Percentiles rank a stretch among this genome's conserved stretches.
Conservation (phyloP, 2,329 filamentous ascomycete genomes). For the Fusarium sp. region DNA sequence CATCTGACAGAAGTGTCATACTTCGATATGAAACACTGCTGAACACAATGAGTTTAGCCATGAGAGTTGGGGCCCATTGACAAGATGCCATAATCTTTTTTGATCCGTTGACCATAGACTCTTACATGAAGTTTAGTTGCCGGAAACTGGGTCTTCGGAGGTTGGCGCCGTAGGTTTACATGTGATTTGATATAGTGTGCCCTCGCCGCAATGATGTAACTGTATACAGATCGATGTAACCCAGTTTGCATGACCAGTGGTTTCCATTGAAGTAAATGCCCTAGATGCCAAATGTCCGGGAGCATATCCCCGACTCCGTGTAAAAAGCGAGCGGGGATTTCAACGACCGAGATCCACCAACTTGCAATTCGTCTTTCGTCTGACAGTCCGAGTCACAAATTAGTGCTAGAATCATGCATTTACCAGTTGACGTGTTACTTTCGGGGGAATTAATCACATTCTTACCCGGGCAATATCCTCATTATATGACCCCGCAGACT, state of each 20-base stretch:
- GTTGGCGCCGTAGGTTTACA: too few species aligned
- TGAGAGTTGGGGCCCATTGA: too few species aligned
- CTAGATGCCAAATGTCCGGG: slow-evolving; percentile 11
- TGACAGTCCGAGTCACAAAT: neutral
- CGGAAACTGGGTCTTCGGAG: too few species aligned
- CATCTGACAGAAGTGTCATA: too few species aligned
- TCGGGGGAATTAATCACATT: neutral
- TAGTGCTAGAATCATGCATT: neutral
- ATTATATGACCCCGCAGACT: neutral
- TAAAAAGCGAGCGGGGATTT: slow-evolving; percentile 37
- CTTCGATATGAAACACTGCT: too few species aligned
- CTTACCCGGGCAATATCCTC: neutral
- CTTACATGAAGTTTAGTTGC: too few species aligned
- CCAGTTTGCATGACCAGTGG: neutral
- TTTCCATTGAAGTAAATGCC: neutral
- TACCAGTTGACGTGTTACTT: neutral
- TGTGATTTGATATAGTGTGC: neutral
- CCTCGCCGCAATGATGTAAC: neutral
- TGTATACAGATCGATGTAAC: neutral
- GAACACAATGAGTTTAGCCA: too few species aligned
- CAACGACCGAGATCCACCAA: slow-evolving; percentile 26
- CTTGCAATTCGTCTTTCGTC: neutral
- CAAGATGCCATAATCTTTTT: too few species aligned
- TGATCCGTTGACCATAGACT: too few species aligned
- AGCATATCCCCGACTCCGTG: slow-evolving; percentile 33